Base-by-base conservation (phyloP, 306 rosid genomes). In the Trifolium fragiferum region DNA sequence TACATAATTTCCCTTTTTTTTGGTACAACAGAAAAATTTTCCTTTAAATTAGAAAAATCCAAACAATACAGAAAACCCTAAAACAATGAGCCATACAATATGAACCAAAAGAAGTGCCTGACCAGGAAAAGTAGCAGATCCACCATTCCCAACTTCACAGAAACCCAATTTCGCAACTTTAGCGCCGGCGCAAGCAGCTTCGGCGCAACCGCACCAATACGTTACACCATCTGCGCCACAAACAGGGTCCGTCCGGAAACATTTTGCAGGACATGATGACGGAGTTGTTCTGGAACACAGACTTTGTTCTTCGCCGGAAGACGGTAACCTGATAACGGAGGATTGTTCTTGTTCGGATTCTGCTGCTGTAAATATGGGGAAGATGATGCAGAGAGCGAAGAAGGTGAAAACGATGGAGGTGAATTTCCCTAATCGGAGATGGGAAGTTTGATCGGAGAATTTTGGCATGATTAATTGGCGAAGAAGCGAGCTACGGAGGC, bases 141-240 rank as follows among this genome's bases (percentile, higher is more conserved):
- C 97, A 1, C 89, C 95, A 18, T 83, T 92, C 0, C 96, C 96
- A 6, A 91, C 90, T 75, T 91, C 96, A 59, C 97, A 94, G 59
- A 84, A 90, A 0, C 98, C 96, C 62, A 87, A 32, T 40, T 85
- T 94, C 20, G 86, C 89, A 4, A 92, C 99, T 32, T 84, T 80
- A 2, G 71, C 81, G 1, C 97, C 92, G 5, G 92, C 86, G 63
- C 97, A 94, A 2, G 87, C 86, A 0, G 97, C 97, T 25, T 91
- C 98, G 1, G 87, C 82, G 75, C 97, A 93, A 3, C 98, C 98
- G 33, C 97, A 91, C 99, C 97, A 94, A 75, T 94, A 94, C 10
- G 95, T 92, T 7, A 90, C 84, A 50, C 96, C 95, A 76, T 92
- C 90, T 0, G 65, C 90, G 9, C 97, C 96, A 73, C 99, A 94